Evolutionary conservation across 2,329 filamentous ascomycete species (phyloP), one percentile per base, ranked within the genome.

Genomic region (Aureobasidium uvarum): DNA sequence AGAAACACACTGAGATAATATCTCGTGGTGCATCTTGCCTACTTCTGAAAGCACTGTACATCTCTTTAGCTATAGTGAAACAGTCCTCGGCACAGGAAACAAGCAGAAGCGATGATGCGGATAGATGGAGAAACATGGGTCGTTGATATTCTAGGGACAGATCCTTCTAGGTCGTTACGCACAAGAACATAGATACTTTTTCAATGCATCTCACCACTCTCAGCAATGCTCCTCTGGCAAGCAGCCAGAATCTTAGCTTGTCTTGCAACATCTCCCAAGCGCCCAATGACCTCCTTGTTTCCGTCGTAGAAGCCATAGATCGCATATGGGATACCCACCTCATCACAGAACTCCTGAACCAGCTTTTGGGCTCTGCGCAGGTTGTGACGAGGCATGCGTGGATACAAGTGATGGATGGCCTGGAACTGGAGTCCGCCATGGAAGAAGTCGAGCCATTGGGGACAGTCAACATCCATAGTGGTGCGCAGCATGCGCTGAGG

Each of bases 401-500:
- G 88, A 71, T 87, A 90, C 13, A 90, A 75, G 69, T 91, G 88
- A 74, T 91, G 88, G 2, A 90, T 83, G 7, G 84, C 87, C 75
- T 90, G 88, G 76, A 90, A 91, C 76, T 90, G 88, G 33, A 96
- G 80, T 4, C 92, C 92, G 25, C 92, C 92, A 71, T 96, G 92
- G 76, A 96, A 85, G 74, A 92, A 96, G 74, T 96, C 92, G 14
- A 96, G 81, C 92, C 92, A 96, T 14, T 84, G 81, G 0, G 92
- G 91, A 73, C 92, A 96, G 74, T 95, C 91, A 25, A 96, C 87
- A 69, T 96, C 92, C 92, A 96, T 96, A 14, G 92, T 96, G 0
- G 92, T 96, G 70, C 93, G 88, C 52, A 96, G 82, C 89, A 96
- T 95, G 76, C 89, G 90, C 77, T 96, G 92, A 0, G 92, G 87